Conservation (phyloP, 2,329 filamentous ascomycete species). For the Nigrospora osmanthi region DNA sequence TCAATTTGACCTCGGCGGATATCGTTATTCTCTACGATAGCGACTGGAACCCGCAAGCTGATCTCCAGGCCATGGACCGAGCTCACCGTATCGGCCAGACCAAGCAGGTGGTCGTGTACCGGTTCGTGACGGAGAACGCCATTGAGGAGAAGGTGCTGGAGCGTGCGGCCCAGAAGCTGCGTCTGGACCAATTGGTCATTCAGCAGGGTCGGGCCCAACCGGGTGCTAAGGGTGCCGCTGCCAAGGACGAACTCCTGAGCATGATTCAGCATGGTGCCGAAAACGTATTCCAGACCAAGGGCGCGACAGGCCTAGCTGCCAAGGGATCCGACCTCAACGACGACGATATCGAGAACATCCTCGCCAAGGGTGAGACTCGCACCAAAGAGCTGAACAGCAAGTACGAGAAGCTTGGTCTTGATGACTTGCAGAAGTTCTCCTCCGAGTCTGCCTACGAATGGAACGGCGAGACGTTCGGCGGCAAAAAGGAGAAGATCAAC, state of each 20-base stretch:
- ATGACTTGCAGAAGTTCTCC: constrained; percentile 95
- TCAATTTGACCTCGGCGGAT: constrained; percentile 91
- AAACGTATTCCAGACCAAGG: constrained; percentile 76
- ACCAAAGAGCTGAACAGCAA: constrained; percentile 87
- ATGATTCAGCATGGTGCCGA: constrained; percentile 99
- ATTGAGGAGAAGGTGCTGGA: constrained; percentile 98
- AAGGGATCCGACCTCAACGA: constrained; percentile 63
- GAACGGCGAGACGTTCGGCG: constrained; percentile 95
- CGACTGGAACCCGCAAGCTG: constrained; percentile 97
- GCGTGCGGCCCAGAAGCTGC: constrained; percentile 90
- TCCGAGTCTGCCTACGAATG: constrained; percentile 98
- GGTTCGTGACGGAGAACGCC: constrained; percentile 95
- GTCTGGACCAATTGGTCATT: constrained; percentile 93
- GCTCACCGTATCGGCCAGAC: constrained; percentile 98
- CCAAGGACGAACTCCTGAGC: constrained; percentile 89
- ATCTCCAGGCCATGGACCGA: constrained; percentile 97
- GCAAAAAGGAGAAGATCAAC: constrained; percentile 84
- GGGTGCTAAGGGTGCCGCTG: constrained; percentile 82
- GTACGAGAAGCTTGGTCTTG: constrained; percentile 94
- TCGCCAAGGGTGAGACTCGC: constrained; percentile 78
- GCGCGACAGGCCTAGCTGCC: constrained; percentile 53
- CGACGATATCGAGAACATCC: constrained; percentile 83
- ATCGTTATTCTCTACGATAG: constrained; percentile 96
- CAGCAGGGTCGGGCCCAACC: constrained; percentile 93
- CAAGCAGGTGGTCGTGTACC: constrained; percentile 94